These are phyloP conservation scores for Cytidiella melzeri DNA, from an alignment of 768 basidiomycete species.

Conservation along the genomic window DNA sequence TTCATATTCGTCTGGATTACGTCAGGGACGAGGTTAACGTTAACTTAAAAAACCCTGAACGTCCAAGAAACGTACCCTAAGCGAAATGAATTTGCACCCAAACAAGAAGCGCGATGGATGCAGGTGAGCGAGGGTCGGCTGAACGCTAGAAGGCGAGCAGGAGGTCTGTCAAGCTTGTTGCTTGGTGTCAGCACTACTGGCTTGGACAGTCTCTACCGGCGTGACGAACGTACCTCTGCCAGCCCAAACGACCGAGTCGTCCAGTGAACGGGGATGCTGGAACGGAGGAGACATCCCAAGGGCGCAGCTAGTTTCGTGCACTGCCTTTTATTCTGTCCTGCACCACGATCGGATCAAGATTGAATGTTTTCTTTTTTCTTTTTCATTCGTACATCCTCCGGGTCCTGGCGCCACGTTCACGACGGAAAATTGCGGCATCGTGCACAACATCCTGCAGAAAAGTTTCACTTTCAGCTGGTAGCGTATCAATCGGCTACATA, in stretches of 20 bases:
- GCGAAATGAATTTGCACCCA: conserved; percentile 54
- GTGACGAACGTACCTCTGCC: too few relatives aligned
- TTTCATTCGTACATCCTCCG: not conserved
- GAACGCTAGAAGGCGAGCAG: conserved; percentile 43
- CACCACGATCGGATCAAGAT: conserved; percentile 14
- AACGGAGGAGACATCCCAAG: too few relatives aligned
- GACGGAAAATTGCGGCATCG: not conserved
- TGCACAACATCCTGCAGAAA: not conserved
- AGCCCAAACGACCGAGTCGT: too few relatives aligned
- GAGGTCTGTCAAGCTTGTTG: too few relatives aligned
- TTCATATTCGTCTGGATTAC: conserved; percentile 13
- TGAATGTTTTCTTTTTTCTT: not conserved
- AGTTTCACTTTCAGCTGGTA: too few relatives aligned
- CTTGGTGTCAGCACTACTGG: too few relatives aligned
- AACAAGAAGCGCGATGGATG: conserved; percentile 70
- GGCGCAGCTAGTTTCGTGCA: too few relatives aligned
- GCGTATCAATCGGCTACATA: too few relatives aligned
- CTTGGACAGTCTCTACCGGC: too few relatives aligned
- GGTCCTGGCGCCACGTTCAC: not conserved
- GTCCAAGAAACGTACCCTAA: conserved; percentile 31
- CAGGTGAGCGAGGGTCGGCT: conserved; percentile 49
- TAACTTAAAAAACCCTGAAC: not conserved
- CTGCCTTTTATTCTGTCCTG: conserved; percentile 4
- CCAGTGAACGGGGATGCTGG: too few relatives aligned
- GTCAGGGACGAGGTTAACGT: conserved; percentile 4